Evolutionary conservation across 1,284 basidiomycete genomes (phyloP).

Genomic region (Acaromyces ingoldii): DNA sequence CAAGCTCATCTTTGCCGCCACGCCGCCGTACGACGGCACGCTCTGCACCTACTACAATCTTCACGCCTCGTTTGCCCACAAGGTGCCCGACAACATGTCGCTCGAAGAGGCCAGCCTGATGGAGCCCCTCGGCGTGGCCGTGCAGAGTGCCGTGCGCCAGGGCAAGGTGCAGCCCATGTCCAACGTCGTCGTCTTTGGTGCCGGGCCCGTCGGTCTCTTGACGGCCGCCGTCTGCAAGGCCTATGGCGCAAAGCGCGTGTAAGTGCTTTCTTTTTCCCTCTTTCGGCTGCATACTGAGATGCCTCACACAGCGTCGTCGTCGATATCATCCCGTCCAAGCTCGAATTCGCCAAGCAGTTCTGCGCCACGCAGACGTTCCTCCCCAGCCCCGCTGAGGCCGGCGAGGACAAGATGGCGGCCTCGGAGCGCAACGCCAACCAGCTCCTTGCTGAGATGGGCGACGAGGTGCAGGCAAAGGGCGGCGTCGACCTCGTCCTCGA

Average conservation of each 20-base stretch:
- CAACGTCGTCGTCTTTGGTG: constrained; percentile 65
- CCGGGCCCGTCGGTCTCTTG: constrained; percentile 83
- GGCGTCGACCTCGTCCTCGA: constrained; percentile 62
- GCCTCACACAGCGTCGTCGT: constrained; percentile 24
- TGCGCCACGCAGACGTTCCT: constrained; percentile 78
- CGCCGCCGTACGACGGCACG: constrained; percentile 83
- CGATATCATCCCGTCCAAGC: constrained; percentile 72
- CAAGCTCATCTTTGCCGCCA: constrained; percentile 76
- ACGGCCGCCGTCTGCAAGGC: constrained; percentile 87
- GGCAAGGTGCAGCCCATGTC: constrained; percentile 61
- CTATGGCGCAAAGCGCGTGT: constrained; percentile 51
- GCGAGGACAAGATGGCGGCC: constrained; percentile 48
- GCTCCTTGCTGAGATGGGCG: constrained; percentile 53
- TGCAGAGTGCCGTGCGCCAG: constrained; percentile 77
- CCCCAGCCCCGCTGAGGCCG: constrained; percentile 54
- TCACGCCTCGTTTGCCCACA: constrained; percentile 46
- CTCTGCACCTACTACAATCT: constrained; percentile 62
- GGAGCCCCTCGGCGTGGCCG: constrained; percentile 86
- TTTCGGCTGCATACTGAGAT: not conserved
- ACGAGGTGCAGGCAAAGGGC: constrained; percentile 54
- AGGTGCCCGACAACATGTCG: constrained; percentile 53
- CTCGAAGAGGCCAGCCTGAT: constrained; percentile 61
- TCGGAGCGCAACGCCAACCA: constrained; percentile 57
- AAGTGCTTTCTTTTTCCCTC: constrained; percentile 56
- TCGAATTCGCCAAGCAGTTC: constrained; percentile 80